Percentiles rank a stretch among this genome's conserved stretches.
phyloP scores from a whole-genome alignment of 106 monocot genomes.

The Agapanthus africanus region DNA sequence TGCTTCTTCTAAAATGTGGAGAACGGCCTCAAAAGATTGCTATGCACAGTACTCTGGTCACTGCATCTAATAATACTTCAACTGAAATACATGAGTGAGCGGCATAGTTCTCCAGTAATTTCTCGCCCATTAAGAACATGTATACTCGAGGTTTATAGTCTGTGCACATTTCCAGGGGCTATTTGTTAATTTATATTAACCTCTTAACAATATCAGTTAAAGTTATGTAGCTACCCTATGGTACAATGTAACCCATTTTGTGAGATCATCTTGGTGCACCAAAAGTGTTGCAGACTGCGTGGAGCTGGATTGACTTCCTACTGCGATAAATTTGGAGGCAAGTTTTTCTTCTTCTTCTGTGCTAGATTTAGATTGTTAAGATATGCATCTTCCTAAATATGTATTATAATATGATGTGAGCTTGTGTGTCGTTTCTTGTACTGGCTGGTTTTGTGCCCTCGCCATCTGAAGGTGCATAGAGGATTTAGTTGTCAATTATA shows the following conservation, averaged over 20 bases:
- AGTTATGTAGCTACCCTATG: not conserved
- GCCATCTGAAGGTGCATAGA: not conserved
- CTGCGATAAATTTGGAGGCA: not conserved
- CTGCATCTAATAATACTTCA: not conserved
- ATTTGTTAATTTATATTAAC: not conserved
- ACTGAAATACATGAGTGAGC: not conserved
- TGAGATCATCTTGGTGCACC: not conserved
- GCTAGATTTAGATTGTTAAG: not conserved
- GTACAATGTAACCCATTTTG: not conserved
- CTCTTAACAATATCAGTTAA: not conserved
- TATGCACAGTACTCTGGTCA: not conserved
- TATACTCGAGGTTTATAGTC: not conserved
- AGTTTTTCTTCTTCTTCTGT: not conserved
- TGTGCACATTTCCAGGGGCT: not conserved
- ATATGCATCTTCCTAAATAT: not conserved
- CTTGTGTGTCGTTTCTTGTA: not conserved
- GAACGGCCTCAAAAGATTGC: not conserved
- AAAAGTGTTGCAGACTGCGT: not conserved
- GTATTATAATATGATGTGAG: not conserved
- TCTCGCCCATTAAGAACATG: not conserved
- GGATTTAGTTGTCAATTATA: not conserved
- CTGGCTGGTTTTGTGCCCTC: not conserved
- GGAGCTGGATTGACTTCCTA: not conserved
- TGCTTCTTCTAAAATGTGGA: not conserved
- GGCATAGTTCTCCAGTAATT: not conserved